Percentiles rank a stretch among this genome's conserved stretches.
phyloP scores from a whole-genome alignment of 192 early-diverging fungal genomes.

The Obelidium mucronatum region DNA sequence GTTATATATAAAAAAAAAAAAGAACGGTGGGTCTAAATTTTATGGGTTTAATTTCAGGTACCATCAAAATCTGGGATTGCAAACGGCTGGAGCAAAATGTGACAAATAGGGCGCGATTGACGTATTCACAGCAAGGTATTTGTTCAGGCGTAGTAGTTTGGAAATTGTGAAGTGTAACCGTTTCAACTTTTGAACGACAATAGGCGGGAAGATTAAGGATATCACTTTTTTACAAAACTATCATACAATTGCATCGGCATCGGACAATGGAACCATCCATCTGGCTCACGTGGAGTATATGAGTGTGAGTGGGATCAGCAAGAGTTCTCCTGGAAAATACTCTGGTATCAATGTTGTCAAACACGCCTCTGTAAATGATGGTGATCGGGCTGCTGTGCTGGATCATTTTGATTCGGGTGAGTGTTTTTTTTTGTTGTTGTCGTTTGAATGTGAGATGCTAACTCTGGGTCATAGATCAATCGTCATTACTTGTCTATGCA shows the following conservation, averaged over 20 bases:
- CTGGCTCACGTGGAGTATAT: constrained; percentile 72
- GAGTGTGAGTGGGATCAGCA: constrained; percentile 40
- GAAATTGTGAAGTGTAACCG: neutral
- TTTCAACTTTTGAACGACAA: neutral
- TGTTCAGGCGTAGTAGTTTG: constrained; percentile 20
- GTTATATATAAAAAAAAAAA: neutral
- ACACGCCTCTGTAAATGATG: constrained; percentile 55
- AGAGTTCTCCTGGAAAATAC: constrained; percentile 56
- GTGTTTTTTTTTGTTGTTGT: neutral
- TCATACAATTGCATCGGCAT: constrained; percentile 79
- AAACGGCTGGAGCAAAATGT: constrained; percentile 82
- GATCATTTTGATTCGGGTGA: constrained; percentile 75
- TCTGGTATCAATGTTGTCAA: constrained; percentile 66
- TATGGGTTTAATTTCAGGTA: constrained; percentile 24
- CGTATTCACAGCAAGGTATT: constrained; percentile 71
- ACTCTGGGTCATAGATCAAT: constrained; percentile 48
- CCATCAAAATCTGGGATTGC: constrained; percentile 62
- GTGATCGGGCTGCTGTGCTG: constrained; percentile 66
- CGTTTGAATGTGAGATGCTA: neutral
- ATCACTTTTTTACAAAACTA: constrained; percentile 81
- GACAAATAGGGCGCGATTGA: constrained; percentile 75
- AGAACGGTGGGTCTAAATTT: neutral
- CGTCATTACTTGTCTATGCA: constrained; percentile 75
- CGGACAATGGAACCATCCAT: constrained; percentile 84
- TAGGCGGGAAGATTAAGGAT: constrained; percentile 78